Evolutionary conservation across 371 early-diverging fungal genomes (phyloP).

Genomic region (Blakeslea trispora): DNA sequence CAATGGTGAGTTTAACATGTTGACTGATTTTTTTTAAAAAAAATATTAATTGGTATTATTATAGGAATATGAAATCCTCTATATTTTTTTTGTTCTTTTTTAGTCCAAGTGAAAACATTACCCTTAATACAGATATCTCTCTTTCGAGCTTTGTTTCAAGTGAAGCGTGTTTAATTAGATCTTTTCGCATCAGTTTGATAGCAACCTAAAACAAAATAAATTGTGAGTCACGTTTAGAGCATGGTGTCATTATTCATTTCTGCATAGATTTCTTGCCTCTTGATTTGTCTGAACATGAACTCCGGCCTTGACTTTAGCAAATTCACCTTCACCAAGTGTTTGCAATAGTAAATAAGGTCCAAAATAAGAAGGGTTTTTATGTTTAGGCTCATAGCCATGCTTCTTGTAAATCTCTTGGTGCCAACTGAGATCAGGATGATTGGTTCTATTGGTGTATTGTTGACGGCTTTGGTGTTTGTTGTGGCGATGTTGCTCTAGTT

Average conservation of each 20-base stretch:
- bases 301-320: conserved; percentile 95
- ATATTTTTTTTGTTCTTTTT: neutral
- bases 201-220: conserved; percentile 61
- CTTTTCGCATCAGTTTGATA: conserved; percentile 80
- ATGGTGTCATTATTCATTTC: conserved; percentile 5
- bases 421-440: conserved; percentile 8
- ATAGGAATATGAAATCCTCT: neutral
- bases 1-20: neutral
- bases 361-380: conserved; percentile 61
- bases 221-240: neutral
- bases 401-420: conserved; percentile 22
- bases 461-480: conserved; percentile 26
- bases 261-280: conserved; percentile 81
- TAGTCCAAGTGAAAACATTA: conserved; percentile 28
- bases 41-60: neutral
- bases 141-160: conserved; percentile 77
- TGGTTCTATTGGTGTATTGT: conserved; percentile 9
- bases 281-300: conserved; percentile 84
- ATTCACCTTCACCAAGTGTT: conserved; percentile 96
- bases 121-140: conserved; percentile 79
- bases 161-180: conserved; percentile 73
- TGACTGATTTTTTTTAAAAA: neutral
- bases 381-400: conserved; percentile 43
- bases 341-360: conserved; percentile 92
- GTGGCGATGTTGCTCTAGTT: conserved; percentile 34